Base-by-base conservation (phyloP, 2,329 filamentous ascomycete species). In the Xylariales sp. region DNA sequence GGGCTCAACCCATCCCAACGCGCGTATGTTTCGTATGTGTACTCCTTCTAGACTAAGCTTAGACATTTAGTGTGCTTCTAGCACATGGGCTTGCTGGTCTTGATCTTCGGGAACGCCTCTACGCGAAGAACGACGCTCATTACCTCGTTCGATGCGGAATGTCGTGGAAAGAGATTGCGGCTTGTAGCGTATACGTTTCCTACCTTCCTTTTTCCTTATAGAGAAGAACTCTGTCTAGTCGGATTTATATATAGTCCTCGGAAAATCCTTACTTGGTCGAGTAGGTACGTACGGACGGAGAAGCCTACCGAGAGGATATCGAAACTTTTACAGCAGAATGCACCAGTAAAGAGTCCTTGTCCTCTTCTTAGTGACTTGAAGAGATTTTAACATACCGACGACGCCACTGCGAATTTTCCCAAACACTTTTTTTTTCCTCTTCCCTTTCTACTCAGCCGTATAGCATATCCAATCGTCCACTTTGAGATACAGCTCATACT, bases 21-120 rank as follows among this genome's bases (percentile, higher is more conserved):
- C 58, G 58, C 49, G 58, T 56, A 32, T 46, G 39, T 41, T 56
- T 45, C 54, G 53, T 56, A 56, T 39, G 16, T 30, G 7, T 23
- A 45, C 23, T 61, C 36, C 49, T 10, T 23, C 41, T 34, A 14
- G 7, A 41, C 39, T 41, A 41, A 12, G 34, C 23, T 23, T 36
- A 14, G 16, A 53, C 16, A 36, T 36, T 10, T 53, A 54, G 32
- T 54, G 50, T 39, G 3, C 3, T 5, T 34, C 6, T 18, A 34
- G 50, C 2, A 53, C 28, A n/a, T n/a, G 18, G 7, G 34, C 7
- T 53, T 32, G 32, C 32, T 53, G 14, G n/a, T 23, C 32, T 53
- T 16, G 7, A 53, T 45, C 28, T 28, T 58, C 5, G 8, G 28
- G 48, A 5, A n/a, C 6, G 36, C 30, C 18, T 46, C 41, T 55